Base-by-base conservation (phyloP, 345 rosid genomes). In the Brassica cretica region DNA sequence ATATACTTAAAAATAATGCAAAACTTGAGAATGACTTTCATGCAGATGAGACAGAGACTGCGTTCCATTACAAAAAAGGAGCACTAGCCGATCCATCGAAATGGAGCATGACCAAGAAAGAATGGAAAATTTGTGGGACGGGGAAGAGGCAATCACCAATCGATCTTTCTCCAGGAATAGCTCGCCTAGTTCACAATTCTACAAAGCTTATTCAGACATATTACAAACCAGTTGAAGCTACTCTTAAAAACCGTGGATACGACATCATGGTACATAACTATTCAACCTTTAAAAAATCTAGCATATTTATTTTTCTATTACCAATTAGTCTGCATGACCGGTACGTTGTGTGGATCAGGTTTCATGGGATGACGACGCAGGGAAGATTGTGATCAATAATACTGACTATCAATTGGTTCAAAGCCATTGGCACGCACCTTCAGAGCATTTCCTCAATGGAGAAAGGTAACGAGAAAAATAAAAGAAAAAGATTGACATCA, bases 361-460 rank as follows among this genome's bases (percentile, higher is more conserved):
- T 37, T 63, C 64, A 69, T 79, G 82, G 82, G 5, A 74, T 3
- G 60, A 7, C 0, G 39, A 69, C 16, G 78, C 82, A 68, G 82
- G 98, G 62, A 62, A 83, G 58, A 67, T 89, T 15, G 75, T 49
- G 33, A 85, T 91, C 6, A 82, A 88, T 59, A 79, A 78, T 27
- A 91, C 90, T 8, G n/a, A 33, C 29, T 91, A 87, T 78, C 70
- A 79, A 1, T 68, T 89, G 60, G 1, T 64, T 41, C 88, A 89
- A 66, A 82, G 85, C 24, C 94, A 91, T 37, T 91, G 96, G 96
- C 98, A 91, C 72, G 75, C 89, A 9, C 94, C 98, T 18, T 83
- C 98, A 5, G 94, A 91, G 77, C 96, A 93, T 70, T 72, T 82
- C 3, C 30, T 91, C 70, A 68, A 86, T 68, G 91, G 93, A 63